Evolutionary conservation across 345 rosid species (phyloP), one percentile per base, ranked within the genome.

Genomic region (Brassica carinata): DNA sequence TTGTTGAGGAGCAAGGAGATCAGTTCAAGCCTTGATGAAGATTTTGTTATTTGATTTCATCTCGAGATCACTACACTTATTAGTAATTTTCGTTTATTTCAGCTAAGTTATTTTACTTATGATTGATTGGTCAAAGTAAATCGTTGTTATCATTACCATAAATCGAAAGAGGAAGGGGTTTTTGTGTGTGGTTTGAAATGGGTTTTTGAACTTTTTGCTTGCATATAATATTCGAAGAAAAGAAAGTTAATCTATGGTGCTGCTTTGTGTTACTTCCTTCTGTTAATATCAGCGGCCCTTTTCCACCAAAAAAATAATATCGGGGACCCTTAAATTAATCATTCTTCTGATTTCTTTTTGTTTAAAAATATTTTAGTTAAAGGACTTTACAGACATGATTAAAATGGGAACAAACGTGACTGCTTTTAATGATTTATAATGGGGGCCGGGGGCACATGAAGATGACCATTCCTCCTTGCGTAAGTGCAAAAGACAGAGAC

Each of bases 371-470:
- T 36, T 40, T 40, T 40, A 9, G 48, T 40, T 13, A 30, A 38
- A 48, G 8, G 67, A 5, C 72, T 57, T 23, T 17, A 15, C 30
- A 61, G 69, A 3, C 43, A 69, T 29, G 13, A 38, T 63, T 33
- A 70, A 70, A 81, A 10, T 11, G 83, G 67, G 63, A 75, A 72
- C 83, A 69, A 75, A 81, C 76, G 83, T 81, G 83, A 75, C 53
- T 75, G 38, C 83, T 75, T 81, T 75, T 23, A 75, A 64, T 75
- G 75, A 69, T 81, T 69, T 70, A 53, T 29, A 75, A 74, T 70
- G 79, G 76, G 26, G 26, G 26, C 26, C 26, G 79, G 71, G 1
- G 40, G 33, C 67, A 80, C 83, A 74, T 63, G 63, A 69, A 69
- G 67, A 69, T 81, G 68, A 67, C 63, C 74, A 68, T 64, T 70